phyloP scores from a whole-genome alignment of 768 basidiomycete species.

The Filobasidium wieringae region DNA sequence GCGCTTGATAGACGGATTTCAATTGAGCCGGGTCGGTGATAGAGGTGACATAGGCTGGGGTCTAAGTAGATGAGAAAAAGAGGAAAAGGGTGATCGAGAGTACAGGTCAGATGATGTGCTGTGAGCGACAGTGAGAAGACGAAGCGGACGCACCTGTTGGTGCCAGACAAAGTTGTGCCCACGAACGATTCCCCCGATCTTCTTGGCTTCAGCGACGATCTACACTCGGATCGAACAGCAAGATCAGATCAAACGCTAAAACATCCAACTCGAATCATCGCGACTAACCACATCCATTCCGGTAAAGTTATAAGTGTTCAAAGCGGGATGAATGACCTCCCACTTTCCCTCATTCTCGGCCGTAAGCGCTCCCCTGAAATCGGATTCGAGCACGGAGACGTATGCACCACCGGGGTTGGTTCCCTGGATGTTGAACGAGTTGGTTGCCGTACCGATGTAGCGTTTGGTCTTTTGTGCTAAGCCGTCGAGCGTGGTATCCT shows the following conservation, averaged over 20 bases:
- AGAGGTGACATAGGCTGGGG: constrained; percentile 24
- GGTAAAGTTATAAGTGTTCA: constrained; percentile 27
- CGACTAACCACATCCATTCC: constrained; percentile 22
- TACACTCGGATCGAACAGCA: neutral
- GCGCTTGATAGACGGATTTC: constrained; percentile 19
- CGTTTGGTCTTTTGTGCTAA: neutral
- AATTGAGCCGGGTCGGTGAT: constrained; percentile 27
- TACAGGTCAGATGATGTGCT: neutral
- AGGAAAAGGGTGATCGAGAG: too few relatives aligned
- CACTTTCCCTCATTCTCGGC: constrained; percentile 33
- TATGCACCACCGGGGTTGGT: constrained; percentile 4
- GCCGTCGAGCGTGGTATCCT: neutral
- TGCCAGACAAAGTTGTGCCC: constrained; percentile 28
- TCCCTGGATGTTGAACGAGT: constrained; percentile 21
- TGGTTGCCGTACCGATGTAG: constrained; percentile 25
- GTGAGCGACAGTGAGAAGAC: neutral
- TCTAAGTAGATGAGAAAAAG: too few relatives aligned
- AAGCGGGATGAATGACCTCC: constrained; percentile 24
- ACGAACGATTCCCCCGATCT: constrained; percentile 19
- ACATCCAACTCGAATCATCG: neutral
- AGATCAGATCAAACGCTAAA: too few relatives aligned
- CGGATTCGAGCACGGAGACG: constrained; percentile 16
- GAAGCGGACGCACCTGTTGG: neutral
- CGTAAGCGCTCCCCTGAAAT: constrained; percentile 23
- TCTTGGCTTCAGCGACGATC: constrained; percentile 24